Evolutionary conservation across 176 grass and related monocot genomes (phyloP).

Genomic region (Avena atlantica): DNA sequence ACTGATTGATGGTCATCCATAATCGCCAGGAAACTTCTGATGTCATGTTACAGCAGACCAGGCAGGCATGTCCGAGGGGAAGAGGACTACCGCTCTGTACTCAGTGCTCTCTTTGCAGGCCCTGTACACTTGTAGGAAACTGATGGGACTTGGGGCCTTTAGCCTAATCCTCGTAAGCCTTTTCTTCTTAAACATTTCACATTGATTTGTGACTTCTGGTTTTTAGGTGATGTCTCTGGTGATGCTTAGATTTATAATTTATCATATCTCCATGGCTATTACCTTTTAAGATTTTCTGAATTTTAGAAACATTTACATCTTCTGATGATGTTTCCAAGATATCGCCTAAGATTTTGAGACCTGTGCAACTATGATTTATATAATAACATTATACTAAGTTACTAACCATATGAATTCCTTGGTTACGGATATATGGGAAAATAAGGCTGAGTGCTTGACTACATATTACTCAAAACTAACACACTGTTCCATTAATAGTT

Average conservation of each 20-base stretch:
- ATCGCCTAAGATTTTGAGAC: not conserved
- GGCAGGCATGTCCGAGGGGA: not conserved
- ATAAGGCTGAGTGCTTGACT: not conserved
- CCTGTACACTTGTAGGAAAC: not conserved
- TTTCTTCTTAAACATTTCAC: constrained; percentile 20
- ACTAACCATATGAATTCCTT: not conserved
- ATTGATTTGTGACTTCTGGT: not conserved
- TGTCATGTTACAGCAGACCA: constrained; percentile 3
- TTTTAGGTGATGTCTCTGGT: not conserved
- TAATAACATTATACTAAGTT: not conserved
- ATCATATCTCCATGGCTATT: not conserved
- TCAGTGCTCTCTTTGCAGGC: not conserved
- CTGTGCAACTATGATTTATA: not conserved
- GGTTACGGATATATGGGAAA: too few species aligned
- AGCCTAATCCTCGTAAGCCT: constrained; percentile 1
- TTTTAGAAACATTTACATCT: constrained; percentile 10
- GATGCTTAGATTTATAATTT: not conserved
- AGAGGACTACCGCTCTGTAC: not conserved
- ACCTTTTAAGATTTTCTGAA: constrained; percentile 10
- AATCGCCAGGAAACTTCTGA: constrained; percentile 1
- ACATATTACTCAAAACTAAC: constrained; percentile 13
- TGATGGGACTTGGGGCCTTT: not conserved
- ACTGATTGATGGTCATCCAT: not conserved
- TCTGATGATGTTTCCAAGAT: constrained; percentile 1
- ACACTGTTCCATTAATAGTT: not conserved